Evolutionary conservation across 2,329 filamentous ascomycete species (phyloP).

Genomic region (Hypoxylon sp.): DNA sequence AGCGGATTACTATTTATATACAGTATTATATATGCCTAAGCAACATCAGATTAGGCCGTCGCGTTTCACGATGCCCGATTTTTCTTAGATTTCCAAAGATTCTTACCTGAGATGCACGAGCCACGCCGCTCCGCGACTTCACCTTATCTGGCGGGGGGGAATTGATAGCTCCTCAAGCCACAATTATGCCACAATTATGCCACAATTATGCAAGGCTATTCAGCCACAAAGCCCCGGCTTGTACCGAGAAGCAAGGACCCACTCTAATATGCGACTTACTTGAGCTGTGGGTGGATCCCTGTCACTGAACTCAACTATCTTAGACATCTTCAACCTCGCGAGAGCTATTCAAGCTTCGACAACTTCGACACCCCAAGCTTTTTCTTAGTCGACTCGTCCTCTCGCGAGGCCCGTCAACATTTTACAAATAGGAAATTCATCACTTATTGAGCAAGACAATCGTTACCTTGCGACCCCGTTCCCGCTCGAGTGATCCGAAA

Average conservation of each 20-base stretch:
- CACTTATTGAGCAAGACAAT: neutral
- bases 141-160: too few relatives aligned
- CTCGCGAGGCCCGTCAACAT: neutral
- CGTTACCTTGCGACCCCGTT: neutral
- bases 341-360: neutral
- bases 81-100: neutral
- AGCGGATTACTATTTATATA: neutral
- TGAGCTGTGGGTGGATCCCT: neutral
- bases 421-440: neutral
- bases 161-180: too few relatives aligned
- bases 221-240: conserved; percentile 3
- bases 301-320: neutral
- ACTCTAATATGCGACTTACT: conserved; percentile 19
- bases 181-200: too few relatives aligned
- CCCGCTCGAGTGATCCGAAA: neutral
- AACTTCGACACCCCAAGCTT: neutral
- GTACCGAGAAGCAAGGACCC: neutral
- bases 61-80: neutral
- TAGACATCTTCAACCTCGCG: conserved; percentile 15
- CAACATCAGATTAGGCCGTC: neutral
- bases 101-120: neutral
- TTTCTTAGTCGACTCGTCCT: neutral
- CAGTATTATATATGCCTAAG: neutral
- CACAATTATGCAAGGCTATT: neutral
- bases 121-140: neutral